A percentile compares a stretch with the other conserved stretches of the same genome.
Conservation (phyloP, 2,329 filamentous ascomycete genomes). For the Ophiocordyceps sinensis region DNA sequence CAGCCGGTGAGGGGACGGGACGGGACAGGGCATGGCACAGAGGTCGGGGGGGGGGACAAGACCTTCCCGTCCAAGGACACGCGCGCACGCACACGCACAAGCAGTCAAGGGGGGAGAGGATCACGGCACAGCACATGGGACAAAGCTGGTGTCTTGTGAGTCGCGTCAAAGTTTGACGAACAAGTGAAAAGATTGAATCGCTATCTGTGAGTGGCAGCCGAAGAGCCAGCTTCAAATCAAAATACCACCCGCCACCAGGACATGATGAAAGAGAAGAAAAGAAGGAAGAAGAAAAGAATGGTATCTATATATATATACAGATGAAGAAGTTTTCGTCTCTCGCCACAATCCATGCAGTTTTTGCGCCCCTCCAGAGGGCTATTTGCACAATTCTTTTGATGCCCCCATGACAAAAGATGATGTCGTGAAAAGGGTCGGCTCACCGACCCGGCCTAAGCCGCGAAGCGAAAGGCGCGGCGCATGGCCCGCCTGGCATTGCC, state of each 20-base stretch:
- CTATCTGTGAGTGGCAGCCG: not conserved
- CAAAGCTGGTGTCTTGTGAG: not conserved
- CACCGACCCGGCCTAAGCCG: not conserved
- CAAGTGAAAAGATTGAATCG: not conserved
- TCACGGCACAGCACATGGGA: too few species aligned
- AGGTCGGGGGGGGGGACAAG: too few species aligned
- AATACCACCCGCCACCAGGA: not conserved
- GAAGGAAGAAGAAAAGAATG: not conserved
- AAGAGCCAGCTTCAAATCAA: not conserved
- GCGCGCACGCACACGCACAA: too few species aligned
- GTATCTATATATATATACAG: not conserved
- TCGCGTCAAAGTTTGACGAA: too few species aligned
- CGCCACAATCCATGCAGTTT: not conserved
- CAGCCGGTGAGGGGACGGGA: too few species aligned
- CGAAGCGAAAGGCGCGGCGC: conserved; percentile 14
- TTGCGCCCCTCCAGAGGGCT: not conserved
- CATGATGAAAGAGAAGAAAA: not conserved
- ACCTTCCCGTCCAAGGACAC: too few species aligned
- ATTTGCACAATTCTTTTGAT: not conserved
- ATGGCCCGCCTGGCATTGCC: conserved; percentile 8
- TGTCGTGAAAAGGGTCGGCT: too few species aligned
- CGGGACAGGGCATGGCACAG: too few species aligned
- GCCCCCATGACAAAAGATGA: not conserved
- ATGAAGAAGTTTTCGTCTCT: not conserved
- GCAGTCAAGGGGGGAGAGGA: too few species aligned